phyloP scores from a whole-genome alignment of 441 rosid genomes.

The Dalechampia spathulata region DNA sequence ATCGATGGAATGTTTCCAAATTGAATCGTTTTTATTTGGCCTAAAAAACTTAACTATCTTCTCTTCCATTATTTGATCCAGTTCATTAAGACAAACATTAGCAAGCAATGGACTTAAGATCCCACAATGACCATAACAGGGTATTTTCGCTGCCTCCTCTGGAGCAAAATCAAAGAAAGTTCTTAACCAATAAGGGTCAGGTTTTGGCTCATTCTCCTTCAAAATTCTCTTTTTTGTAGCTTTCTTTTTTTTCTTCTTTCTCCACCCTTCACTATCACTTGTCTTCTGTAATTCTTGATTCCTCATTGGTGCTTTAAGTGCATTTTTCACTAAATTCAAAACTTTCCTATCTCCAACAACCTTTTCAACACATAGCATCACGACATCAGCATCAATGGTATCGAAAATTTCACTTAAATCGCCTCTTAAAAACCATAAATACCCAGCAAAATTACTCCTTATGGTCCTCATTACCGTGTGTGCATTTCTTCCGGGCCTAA shows the following conservation, averaged over 20 bases:
- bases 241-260: slow-evolving; percentile 44
- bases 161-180: slow-evolving; percentile 84
- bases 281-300: slow-evolving; percentile 18
- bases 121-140: slow-evolving; percentile 78
- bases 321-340: slow-evolving; percentile 52
- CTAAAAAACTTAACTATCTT: slow-evolving; percentile 60
- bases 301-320: slow-evolving; percentile 30
- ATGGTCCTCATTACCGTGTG: slow-evolving; percentile 88
- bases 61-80: slow-evolving; percentile 75
- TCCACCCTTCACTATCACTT: slow-evolving; percentile 29
- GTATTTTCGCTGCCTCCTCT: slow-evolving; percentile 79
- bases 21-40: slow-evolving; percentile 72
- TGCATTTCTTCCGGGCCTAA: slow-evolving; percentile 87
- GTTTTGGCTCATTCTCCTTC: slow-evolving; percentile 80
- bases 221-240: slow-evolving; percentile 72
- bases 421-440: slow-evolving; percentile 84
- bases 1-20: slow-evolving; percentile 79
- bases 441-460: slow-evolving; percentile 84
- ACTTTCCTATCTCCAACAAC: slow-evolving; percentile 71
- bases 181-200: slow-evolving; percentile 94
- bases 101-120: slow-evolving; percentile 90
- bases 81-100: slow-evolving; percentile 73
- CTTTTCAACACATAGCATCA: slow-evolving; percentile 51
- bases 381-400: slow-evolving; percentile 38
- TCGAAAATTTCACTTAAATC: slow-evolving; percentile 59